Evolutionary conservation across 1,139 yeast species (phyloP).

Genomic region (Candida glucosophila): DNA sequence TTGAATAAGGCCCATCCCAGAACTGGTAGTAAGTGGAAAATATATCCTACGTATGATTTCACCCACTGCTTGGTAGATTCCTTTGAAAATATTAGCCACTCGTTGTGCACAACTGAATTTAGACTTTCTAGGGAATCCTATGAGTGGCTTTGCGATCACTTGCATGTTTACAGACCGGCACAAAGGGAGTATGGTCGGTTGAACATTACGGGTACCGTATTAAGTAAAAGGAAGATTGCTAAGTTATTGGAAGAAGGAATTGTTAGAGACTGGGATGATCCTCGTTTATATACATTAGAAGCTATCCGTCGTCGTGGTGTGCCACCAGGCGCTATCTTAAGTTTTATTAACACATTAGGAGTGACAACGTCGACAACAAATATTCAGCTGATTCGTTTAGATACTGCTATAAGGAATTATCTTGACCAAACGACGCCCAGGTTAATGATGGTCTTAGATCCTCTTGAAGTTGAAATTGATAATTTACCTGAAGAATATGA

Average conservation of each 20-base stretch:
- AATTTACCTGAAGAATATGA: constrained; percentile 70
- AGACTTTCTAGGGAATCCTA: constrained; percentile 86
- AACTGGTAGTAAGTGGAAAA: constrained; percentile 95
- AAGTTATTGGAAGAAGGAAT: constrained; percentile 72
- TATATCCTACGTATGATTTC: constrained; percentile 97
- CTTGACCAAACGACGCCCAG: constrained; percentile 92
- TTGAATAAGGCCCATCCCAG: constrained; percentile 89
- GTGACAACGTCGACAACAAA: constrained; percentile 91
- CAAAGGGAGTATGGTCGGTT: constrained; percentile 97
- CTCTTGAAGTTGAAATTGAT: constrained; percentile 74
- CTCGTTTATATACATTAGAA: constrained; percentile 88
- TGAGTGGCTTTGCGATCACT: constrained; percentile 96
- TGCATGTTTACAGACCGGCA: constrained; percentile 94
- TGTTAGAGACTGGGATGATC: constrained; percentile 98
- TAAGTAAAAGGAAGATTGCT: constrained; percentile 94
- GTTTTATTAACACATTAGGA: constrained; percentile 90
- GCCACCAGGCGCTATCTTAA: constrained; percentile 97
- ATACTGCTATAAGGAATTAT: constrained; percentile 77
- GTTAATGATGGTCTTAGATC: constrained; percentile 86
- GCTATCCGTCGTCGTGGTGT: constrained; percentile 96
- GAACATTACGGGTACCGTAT: constrained; percentile 86
- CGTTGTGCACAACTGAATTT: constrained; percentile 93
- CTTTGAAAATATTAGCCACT: constrained; percentile 89
- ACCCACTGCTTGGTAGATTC: constrained; percentile 99
- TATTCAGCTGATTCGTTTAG: constrained; percentile 85